Conservation (phyloP, 2,329 filamentous ascomycete genomes). For the Grosmannia serpens region DNA sequence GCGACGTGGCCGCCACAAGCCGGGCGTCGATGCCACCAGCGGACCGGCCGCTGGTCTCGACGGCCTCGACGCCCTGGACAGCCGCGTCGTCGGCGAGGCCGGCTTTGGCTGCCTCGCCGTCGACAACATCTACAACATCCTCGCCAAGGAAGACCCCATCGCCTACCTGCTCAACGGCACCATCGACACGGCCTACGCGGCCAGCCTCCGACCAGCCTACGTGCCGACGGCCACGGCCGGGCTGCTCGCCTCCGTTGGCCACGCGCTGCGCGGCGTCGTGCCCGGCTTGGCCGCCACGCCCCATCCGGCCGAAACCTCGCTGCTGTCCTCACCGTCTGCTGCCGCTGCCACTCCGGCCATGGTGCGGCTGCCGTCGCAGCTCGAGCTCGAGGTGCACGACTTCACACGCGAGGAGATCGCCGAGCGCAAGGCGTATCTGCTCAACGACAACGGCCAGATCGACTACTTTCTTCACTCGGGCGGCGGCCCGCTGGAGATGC, state of each 20-base stretch:
- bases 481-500: conserved; percentile 79
- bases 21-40: conserved; percentile 47
- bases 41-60: conserved; percentile 30
- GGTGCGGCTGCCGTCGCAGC: conserved; percentile 44
- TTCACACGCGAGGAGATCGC: conserved; percentile 88
- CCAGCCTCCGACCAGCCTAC: conserved; percentile 62
- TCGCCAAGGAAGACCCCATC: conserved; percentile 62
- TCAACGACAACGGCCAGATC: conserved; percentile 95
- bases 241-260: conserved; percentile 52
- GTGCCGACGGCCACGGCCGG: conserved; percentile 63
- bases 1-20: conserved; percentile 63
- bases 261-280: conserved; percentile 50
- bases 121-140: conserved; percentile 92
- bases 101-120: conserved; percentile 89
- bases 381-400: conserved; percentile 94
- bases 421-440: conserved; percentile 72
- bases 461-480: conserved; percentile 81
- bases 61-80: conserved; percentile 25
- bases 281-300: conserved; percentile 31
- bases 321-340: conserved; percentile 10
- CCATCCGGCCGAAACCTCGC: conserved; percentile 9
- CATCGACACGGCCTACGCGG: conserved; percentile 70
- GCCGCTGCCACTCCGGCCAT: conserved; percentile 21
- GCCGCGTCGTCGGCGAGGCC: conserved; percentile 58
- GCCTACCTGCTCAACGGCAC: conserved; percentile 87